These are phyloP conservation scores for Penicillium canescens DNA, from an alignment of 495 filamentous ascomycete genomes.

Conservation along the genomic window DNA sequence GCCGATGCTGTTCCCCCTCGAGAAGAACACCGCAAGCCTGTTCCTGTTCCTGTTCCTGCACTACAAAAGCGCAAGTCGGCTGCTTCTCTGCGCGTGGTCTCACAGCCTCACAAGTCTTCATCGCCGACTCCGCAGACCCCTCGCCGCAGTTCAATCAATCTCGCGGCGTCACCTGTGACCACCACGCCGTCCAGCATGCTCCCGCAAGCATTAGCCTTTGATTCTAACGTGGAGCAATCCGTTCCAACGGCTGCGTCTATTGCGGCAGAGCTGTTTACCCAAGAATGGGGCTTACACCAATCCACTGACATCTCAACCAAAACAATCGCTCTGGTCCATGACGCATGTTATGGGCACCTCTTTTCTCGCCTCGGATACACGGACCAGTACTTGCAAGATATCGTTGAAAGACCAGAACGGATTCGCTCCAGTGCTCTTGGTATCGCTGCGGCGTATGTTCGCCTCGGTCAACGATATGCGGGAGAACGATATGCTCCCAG, in stretches of 20 bases:
- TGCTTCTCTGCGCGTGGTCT: conserved; percentile 42
- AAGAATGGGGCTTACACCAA: conserved; percentile 66
- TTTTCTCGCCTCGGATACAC: conserved; percentile 79
- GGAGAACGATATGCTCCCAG: conserved; percentile 67
- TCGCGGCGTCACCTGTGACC: conserved; percentile 30
- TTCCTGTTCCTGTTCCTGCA: conserved; percentile 27
- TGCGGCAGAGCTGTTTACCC: conserved; percentile 67
- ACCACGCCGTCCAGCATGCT: conserved; percentile 3
- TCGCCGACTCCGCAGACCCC: conserved; percentile 39
- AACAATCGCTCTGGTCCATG: conserved; percentile 82
- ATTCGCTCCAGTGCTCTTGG: conserved; percentile 83
- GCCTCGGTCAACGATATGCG: conserved; percentile 77
- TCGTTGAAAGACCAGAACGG: conserved; percentile 91
- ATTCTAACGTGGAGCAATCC: conserved; percentile 24
- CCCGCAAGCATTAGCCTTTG: conserved; percentile 24
- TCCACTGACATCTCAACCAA: conserved; percentile 53
- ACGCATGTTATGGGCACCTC: conserved; percentile 90
- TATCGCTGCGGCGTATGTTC: conserved; percentile 83
- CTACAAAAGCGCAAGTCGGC: conserved; percentile 48
- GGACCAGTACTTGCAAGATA: conserved; percentile 62
- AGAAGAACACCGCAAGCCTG: conserved; percentile 47
- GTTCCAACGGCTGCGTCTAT: conserved; percentile 64
- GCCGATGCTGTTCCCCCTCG: conserved; percentile 49
- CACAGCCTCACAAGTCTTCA: conserved; percentile 23
- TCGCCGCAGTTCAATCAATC: conserved; percentile 49